Evolutionary conservation across 2,329 filamentous ascomycete species (phyloP).

Genomic region (Mycosphaerella arachidis): DNA sequence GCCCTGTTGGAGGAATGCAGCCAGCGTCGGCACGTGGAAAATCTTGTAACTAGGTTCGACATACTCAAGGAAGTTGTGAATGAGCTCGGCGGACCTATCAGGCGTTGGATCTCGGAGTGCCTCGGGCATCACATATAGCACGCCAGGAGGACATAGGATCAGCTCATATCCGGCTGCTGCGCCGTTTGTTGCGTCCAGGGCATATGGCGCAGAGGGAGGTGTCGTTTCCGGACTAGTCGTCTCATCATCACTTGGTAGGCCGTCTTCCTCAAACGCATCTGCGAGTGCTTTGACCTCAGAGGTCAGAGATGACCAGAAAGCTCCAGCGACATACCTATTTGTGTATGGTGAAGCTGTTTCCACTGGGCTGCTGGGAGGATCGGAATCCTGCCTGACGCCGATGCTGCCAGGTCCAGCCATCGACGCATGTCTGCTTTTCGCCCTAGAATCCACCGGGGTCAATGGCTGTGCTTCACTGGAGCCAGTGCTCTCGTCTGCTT

Average conservation of each 20-base stretch:
- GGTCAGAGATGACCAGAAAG: slow-evolving; percentile 32
- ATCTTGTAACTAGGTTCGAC: slow-evolving; percentile 30
- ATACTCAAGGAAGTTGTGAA: slow-evolving; percentile 23
- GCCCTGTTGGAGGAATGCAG: slow-evolving; percentile 21
- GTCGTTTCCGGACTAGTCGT: slow-evolving; percentile 18
- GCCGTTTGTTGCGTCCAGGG: slow-evolving; percentile 5
- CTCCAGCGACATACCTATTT: slow-evolving; percentile 29
- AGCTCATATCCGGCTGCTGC: slow-evolving; percentile 24
- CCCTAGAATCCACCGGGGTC: neutral
- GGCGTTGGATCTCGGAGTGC: slow-evolving; percentile 25
- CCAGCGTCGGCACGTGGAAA: slow-evolving; percentile 28
- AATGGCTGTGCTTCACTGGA: neutral
- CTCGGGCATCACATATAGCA: slow-evolving; percentile 32
- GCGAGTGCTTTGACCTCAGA: slow-evolving; percentile 31
- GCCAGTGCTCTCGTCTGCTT: slow-evolving; percentile 19
- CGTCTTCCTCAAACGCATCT: slow-evolving; percentile 30
- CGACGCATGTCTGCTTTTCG: neutral
- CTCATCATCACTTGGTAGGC: slow-evolving; percentile 14
- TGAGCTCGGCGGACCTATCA: slow-evolving; percentile 16
- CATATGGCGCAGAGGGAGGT: slow-evolving; percentile 8
- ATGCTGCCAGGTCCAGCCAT: neutral
- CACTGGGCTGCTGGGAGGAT: slow-evolving; percentile 7
- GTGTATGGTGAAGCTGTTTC: slow-evolving; percentile 15
- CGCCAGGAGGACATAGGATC: slow-evolving; percentile 29
- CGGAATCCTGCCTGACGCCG: neutral